Conservation (phyloP, 805 yeast species). For the Ogataea glucozyma region DNA sequence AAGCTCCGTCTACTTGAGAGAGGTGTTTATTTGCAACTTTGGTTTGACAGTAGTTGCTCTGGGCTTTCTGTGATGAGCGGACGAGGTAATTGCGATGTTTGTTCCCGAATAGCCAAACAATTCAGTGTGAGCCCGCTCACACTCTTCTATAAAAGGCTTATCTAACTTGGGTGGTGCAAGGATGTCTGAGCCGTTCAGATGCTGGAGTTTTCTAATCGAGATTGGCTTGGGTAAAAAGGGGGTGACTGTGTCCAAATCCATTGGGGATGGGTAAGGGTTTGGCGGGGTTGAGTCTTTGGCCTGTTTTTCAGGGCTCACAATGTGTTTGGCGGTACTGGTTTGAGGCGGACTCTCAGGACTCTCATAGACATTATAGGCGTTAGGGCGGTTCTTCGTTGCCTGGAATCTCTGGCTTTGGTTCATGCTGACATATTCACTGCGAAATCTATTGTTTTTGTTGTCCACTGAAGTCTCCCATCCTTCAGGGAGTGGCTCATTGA, state of each 20-base stretch:
- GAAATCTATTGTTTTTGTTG: constrained; percentile 22
- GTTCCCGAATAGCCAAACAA: constrained; percentile 14
- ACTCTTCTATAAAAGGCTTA: not conserved
- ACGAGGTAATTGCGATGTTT: constrained; percentile 7
- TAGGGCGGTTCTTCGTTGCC: not conserved
- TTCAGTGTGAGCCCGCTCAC: constrained; percentile 6
- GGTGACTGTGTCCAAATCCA: constrained; percentile 15
- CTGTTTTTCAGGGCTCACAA: not conserved
- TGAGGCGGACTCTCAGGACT: constrained; percentile 7
- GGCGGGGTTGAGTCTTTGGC: not conserved
- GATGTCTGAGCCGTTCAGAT: constrained; percentile 4
- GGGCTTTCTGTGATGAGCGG: not conserved
- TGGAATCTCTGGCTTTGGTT: not conserved
- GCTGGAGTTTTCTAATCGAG: constrained; percentile 7
- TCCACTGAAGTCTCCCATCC: constrained; percentile 22
- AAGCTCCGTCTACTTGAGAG: not conserved
- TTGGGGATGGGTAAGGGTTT: constrained; percentile 17
- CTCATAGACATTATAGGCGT: not conserved
- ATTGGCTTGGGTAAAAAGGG: constrained; percentile 20
- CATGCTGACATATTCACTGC: constrained; percentile 13
- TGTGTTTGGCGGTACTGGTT: not conserved
- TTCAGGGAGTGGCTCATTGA: constrained; percentile 19
- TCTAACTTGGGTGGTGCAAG: not conserved
- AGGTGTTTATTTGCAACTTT: not conserved
- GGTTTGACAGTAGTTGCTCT: not conserved